Evolutionary conservation across 176 grass and related monocot genomes (phyloP).

Genomic region (Ananas comosus): DNA sequence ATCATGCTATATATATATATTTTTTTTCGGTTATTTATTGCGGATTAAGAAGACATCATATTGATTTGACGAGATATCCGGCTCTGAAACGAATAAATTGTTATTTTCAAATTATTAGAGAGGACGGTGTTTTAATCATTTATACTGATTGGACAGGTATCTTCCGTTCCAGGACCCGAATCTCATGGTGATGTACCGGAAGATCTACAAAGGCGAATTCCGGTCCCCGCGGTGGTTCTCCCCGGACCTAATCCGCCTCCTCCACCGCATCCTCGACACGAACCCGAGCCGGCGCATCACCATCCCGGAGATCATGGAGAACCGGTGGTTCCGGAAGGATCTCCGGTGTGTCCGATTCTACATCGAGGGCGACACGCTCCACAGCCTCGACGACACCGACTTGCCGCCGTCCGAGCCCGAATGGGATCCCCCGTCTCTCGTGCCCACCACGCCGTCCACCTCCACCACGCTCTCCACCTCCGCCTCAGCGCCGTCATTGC

Average conservation of each 20-base stretch:
- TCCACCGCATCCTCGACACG: constrained; percentile 29
- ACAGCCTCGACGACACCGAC: constrained; percentile 20
- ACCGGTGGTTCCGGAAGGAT: constrained; percentile 41
- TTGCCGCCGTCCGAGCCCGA: constrained; percentile 8
- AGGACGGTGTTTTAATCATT: too few relatives aligned
- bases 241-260: constrained; percentile 16
- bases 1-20: too few relatives aligned
- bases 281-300: constrained; percentile 28
- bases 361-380: constrained; percentile 37
- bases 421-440: not conserved
- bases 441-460: not conserved
- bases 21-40: too few relatives aligned
- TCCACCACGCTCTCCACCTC: constrained; percentile 24
- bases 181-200: constrained; percentile 22
- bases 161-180: constrained; percentile 31
- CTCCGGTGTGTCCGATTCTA: constrained; percentile 47
- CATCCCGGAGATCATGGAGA: constrained; percentile 40
- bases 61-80: too few relatives aligned
- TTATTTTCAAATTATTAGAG: too few relatives aligned
- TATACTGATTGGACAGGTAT: not conserved
- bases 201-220: constrained; percentile 31
- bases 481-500: constrained; percentile 31
- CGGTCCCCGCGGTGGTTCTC: constrained; percentile 36
- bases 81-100: too few relatives aligned
- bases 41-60: too few relatives aligned